A percentile compares a stretch with the other conserved stretches of the same genome.
phyloP scores from a whole-genome alignment of 441 rosid species.

The Erysimum pusillum region DNA sequence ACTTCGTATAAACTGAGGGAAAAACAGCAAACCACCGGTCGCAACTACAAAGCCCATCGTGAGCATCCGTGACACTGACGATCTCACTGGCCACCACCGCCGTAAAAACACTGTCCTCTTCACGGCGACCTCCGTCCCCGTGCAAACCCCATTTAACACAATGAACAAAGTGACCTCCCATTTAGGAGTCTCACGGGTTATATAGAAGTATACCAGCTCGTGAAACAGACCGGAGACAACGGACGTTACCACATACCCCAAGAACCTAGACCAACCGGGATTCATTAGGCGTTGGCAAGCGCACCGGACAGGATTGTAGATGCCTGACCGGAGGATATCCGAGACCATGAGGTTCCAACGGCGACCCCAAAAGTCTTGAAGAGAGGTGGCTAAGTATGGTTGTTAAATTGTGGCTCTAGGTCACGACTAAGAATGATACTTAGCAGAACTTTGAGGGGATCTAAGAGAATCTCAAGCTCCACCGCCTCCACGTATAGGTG shows the following conservation, averaged over 20 bases:
- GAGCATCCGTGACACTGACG: no score
- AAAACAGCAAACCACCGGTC: no score
- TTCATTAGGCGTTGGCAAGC: slow-evolving; percentile 2
- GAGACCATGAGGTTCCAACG: slow-evolving; percentile 82
- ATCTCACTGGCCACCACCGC: no score
- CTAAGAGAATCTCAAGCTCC: slow-evolving; percentile 50
- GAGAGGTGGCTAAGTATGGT: slow-evolving; percentile 73
- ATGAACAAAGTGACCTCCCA: slow-evolving; percentile 54
- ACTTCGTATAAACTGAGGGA: no score
- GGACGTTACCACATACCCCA: slow-evolving; percentile 46
- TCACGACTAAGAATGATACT: slow-evolving; percentile 41
- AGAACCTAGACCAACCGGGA: slow-evolving; percentile 20
- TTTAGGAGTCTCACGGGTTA: slow-evolving; percentile 48
- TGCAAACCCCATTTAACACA: slow-evolving; percentile 51
- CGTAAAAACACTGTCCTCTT: no score
- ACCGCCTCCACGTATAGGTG: slow-evolving; percentile 54
- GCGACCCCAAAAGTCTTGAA: slow-evolving; percentile 87
- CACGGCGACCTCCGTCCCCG: no score
- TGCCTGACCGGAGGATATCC: slow-evolving; percentile 36
- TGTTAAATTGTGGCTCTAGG: slow-evolving; percentile 55
- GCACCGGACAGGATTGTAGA: neutral
- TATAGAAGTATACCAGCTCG: slow-evolving; percentile 49
- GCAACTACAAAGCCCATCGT: no score
- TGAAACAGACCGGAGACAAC: slow-evolving; percentile 56
- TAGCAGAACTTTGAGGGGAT: slow-evolving; percentile 14